Conservation (phyloP, 169 alveolate species). For the Plasmodium cynomolgi region DNA sequence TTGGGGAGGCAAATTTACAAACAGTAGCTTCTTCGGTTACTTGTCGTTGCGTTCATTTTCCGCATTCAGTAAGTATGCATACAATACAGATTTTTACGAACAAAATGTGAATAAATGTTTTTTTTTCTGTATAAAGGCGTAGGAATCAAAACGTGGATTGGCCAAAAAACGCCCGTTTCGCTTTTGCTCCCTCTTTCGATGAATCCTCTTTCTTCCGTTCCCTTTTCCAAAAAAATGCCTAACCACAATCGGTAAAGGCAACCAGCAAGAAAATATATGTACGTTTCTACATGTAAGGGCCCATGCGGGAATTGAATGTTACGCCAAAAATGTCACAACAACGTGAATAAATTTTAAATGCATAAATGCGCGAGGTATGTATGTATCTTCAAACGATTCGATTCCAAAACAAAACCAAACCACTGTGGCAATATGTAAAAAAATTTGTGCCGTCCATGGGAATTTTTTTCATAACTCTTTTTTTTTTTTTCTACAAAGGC, state of each 20-base stretch:
- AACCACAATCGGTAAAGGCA: not conserved
- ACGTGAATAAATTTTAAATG: not conserved
- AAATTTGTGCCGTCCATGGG: not conserved
- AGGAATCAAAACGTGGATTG: not conserved
- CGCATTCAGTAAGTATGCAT: not conserved
- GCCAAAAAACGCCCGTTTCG: not conserved
- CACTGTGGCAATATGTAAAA: not conserved
- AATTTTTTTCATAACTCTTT: not conserved
- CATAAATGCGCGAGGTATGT: not conserved
- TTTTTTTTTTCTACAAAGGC: not conserved
- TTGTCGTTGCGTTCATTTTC: not conserved
- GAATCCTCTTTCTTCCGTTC: not conserved
- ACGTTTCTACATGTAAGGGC: not conserved
- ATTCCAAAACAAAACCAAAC: not conserved
- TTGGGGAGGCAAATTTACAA: not conserved
- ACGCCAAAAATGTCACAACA: not conserved
- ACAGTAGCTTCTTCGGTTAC: not conserved
- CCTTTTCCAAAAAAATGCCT: not conserved
- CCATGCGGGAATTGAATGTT: not conserved
- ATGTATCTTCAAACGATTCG: not conserved
- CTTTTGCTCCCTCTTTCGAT: not conserved
- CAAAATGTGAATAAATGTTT: not conserved
- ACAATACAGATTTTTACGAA: not conserved
- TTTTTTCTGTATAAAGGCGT: not conserved
- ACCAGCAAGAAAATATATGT: not conserved